Base-by-base conservation (phyloP, 805 yeast genomes). In the Jamesozyma hellenica region DNA sequence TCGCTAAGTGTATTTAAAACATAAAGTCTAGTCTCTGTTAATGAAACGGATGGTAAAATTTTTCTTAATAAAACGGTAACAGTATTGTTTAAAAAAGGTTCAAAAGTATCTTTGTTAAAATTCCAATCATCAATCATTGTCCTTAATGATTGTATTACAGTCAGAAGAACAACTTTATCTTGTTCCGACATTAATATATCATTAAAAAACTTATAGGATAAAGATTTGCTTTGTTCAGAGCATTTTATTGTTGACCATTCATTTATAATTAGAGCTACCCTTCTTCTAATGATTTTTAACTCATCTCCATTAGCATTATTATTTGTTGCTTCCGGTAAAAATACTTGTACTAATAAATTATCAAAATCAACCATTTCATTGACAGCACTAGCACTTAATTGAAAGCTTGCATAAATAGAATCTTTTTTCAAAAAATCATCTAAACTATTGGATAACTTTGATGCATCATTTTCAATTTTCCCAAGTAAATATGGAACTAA, bases 81-180 rank as follows among this genome's bases (percentile, higher is more conserved):
- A 31, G 72, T 71, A 1, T 66, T 67, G 23, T 72, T 69, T 39
- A 82, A 64, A 52, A 63, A 87, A 1, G 90, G 85, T 45, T 72
- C 62, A 51, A 92, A 85, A 25, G 67, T 76, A 13, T 63, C 65
- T 43, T 83, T 79, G 29, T 76, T 69, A 58, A 90, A 88, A 44
- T 83, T 88, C 84, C 94, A 85, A 51, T 87, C 96, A 44, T 85
- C 88, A 26, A 90, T 67, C 36, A 83, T 68, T 23, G 74, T 69
- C 43, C 77, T 71, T 16, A 88, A 61, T 0, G 90, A 75, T 50
- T 79, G 81, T 13, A 81, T 68, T 0, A 92, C 79, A 0, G 94
- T 75, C 17, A 92, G 56, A 48, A 71, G 72, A 2, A 92, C 95
- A n/a, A 90, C 95, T 40, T 71, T 68, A 56, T 92, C 97, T 47